These are phyloP conservation scores for Anaeromyces robustus DNA, from an alignment of 192 early-diverging fungal genomes.

Conservation along the genomic window DNA sequence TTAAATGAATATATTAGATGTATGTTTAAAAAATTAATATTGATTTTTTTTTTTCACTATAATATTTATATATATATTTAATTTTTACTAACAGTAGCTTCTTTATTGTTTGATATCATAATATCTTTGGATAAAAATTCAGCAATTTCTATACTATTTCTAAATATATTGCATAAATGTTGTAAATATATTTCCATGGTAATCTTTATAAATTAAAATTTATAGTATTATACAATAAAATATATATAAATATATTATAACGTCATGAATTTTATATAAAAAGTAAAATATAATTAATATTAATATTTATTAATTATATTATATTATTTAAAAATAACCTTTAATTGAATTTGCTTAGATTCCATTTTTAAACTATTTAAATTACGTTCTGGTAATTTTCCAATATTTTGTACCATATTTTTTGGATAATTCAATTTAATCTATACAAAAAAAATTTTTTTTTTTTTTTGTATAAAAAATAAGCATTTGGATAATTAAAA, in stretches of 20 bases:
- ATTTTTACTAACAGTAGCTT: background rate
- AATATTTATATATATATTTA: background rate
- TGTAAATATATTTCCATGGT: background rate
- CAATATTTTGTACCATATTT: background rate
- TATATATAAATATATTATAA: too few species aligned
- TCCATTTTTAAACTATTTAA: background rate
- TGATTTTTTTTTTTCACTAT: too few species aligned
- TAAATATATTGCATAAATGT: background rate
- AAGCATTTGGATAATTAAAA: too few species aligned
- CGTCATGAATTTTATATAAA: too few species aligned
- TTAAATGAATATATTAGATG: too few species aligned
- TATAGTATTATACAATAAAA: too few species aligned
- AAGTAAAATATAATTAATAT: too few species aligned
- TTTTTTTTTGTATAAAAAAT: too few species aligned
- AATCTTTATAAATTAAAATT: background rate
- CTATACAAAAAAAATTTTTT: too few species aligned
- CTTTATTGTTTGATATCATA: background rate
- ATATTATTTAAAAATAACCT: background rate
- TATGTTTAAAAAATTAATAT: too few species aligned
- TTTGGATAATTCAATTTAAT: background rate
- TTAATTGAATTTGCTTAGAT: background rate
- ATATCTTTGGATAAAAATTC: background rate
- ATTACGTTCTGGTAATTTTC: background rate
- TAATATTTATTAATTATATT: too few species aligned
- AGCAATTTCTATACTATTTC: background rate